Conservation (phyloP, 495 filamentous ascomycete species). For the Penicillium manginii region DNA sequence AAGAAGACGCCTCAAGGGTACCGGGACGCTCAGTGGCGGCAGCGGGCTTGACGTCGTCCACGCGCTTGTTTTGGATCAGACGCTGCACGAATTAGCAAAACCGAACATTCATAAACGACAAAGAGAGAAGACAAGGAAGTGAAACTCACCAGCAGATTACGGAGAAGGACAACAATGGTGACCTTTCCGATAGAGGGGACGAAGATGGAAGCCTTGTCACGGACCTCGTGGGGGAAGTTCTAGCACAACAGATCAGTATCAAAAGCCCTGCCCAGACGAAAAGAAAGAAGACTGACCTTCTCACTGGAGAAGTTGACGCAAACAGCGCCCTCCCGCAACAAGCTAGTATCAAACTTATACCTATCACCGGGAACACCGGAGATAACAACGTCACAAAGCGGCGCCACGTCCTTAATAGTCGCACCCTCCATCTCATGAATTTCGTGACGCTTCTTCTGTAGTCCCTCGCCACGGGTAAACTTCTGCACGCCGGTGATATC, state of each 20-base stretch:
- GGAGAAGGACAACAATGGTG: conserved; percentile 86
- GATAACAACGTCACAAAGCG: conserved; percentile 90
- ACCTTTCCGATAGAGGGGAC: conserved; percentile 97
- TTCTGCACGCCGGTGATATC: conserved; percentile 91
- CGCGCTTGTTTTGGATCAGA: conserved; percentile 54
- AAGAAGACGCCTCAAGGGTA: conserved; percentile 43
- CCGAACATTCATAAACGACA: background rate
- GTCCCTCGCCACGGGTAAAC: conserved; percentile 84
- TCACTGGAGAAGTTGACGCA: conserved; percentile 98
- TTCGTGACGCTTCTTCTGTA: conserved; percentile 80
- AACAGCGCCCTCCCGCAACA: conserved; percentile 85
- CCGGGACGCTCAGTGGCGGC: conserved; percentile 49
- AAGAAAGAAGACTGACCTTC: conserved; percentile 56
- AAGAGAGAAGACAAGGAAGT: background rate
- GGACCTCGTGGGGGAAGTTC: conserved; percentile 88
- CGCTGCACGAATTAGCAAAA: conserved; percentile 34
- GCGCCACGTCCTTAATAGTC: conserved; percentile 76
- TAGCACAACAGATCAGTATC: conserved; percentile 27
- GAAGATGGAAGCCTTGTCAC: conserved; percentile 94
- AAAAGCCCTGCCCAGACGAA: background rate
- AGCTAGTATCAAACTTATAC: conserved; percentile 84
- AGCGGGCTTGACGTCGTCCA: conserved; percentile 49
- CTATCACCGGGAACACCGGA: conserved; percentile 84
- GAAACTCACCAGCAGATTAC: conserved; percentile 80
- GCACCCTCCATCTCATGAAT: conserved; percentile 77